phyloP scores from a whole-genome alignment of 2,329 filamentous ascomycete genomes.

The Chaetomium globosum region DNA sequence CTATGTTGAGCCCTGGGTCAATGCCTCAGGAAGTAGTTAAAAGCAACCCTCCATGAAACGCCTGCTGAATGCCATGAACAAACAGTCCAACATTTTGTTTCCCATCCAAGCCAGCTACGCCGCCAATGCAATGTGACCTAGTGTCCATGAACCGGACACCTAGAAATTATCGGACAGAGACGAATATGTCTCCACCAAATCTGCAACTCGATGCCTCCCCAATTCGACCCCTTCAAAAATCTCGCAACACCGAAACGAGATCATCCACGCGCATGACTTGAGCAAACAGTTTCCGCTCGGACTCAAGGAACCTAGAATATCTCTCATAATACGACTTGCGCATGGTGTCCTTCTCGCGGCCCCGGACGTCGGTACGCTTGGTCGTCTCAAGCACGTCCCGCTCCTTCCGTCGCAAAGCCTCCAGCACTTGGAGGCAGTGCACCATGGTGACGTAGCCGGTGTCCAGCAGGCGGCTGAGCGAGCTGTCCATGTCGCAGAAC shows the following conservation, averaged over 20 bases:
- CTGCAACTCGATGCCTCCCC: not conserved
- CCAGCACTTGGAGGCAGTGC: conserved; percentile 77
- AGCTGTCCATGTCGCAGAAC: conserved; percentile 80
- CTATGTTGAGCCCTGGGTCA: not conserved
- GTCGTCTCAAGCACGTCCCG: conserved; percentile 77
- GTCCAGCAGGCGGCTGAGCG: conserved; percentile 70
- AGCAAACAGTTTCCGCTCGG: conserved; percentile 73
- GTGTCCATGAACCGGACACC: conserved; percentile 1
- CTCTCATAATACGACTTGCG: conserved; percentile 70
- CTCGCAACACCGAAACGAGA: conserved; percentile 77
- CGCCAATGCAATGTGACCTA: conserved; percentile 34
- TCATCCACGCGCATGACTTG: conserved; percentile 84
- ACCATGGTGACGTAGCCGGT: conserved; percentile 89
- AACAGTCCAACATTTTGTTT: conserved; percentile 17
- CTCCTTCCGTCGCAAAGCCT: conserved; percentile 72
- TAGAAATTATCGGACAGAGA: not conserved
- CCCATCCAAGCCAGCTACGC: conserved; percentile 31
- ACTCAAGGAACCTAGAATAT: conserved; percentile 60
- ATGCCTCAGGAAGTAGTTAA: not conserved
- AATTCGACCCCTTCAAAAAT: conserved; percentile 56
- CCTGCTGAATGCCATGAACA: conserved; percentile 30
- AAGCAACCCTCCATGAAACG: conserved; percentile 23
- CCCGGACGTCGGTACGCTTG: conserved; percentile 82
- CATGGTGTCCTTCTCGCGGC: conserved; percentile 79
- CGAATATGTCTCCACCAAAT: not conserved